These are phyloP conservation scores for Sonneratia alba DNA, from an alignment of 345 rosid genomes.

Conservation along the genomic window DNA sequence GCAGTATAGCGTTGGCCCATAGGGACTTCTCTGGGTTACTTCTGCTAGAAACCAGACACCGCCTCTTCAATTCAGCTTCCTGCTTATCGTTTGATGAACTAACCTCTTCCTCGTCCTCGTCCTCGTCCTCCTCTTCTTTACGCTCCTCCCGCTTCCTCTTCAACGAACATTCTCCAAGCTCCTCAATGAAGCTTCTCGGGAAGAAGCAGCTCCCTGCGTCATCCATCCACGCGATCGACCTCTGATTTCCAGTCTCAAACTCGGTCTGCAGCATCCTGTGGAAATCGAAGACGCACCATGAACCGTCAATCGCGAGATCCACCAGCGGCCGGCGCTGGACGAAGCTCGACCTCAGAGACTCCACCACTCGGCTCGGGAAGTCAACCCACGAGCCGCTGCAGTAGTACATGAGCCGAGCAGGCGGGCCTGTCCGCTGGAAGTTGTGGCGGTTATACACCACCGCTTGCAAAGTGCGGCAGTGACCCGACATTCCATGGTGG, in stretches of 20 bases:
- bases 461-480: conserved; percentile 2
- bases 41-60: conserved; percentile 4
- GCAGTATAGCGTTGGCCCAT: conserved; percentile 24
- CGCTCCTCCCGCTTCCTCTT: conserved; percentile 25
- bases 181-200: conserved; percentile 15
- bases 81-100: conserved; percentile 14
- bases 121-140: background rate
- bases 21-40: background rate
- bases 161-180: conserved; percentile 2
- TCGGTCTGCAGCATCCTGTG: conserved; percentile 33
- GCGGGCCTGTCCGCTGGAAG: conserved; percentile 21
- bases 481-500: background rate
- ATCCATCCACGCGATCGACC: conserved; percentile 49
- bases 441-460: conserved; percentile 17
- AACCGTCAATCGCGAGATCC: conserved; percentile 16
- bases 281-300: conserved; percentile 34
- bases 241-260: conserved; percentile 16
- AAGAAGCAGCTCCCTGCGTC: conserved; percentile 31
- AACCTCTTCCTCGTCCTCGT: conserved; percentile 23
- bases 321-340: conserved; percentile 21
- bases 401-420: conserved; percentile 29
- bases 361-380: conserved; percentile 21
- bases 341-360: conserved; percentile 16
- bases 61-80: conserved; percentile 12
- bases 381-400: conserved; percentile 25